These are phyloP conservation scores for Hypoxylon sp. DNA, from an alignment of 2,329 filamentous ascomycete species.

Conservation along the genomic window DNA sequence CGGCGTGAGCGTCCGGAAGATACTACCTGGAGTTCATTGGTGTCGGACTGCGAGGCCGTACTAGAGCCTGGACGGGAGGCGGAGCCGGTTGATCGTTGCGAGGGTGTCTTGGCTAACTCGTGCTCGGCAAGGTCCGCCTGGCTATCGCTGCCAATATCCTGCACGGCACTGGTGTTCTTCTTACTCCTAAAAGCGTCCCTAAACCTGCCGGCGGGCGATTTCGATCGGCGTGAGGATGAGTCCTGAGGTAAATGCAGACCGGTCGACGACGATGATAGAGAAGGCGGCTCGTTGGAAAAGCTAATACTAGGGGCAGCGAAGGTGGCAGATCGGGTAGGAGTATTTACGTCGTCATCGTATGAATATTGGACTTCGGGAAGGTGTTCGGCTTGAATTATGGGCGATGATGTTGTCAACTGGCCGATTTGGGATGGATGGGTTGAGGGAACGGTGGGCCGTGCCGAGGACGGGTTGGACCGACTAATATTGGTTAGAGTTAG, in stretches of 20 bases:
- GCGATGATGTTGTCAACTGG: constrained; percentile 76
- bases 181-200: constrained; percentile 76
- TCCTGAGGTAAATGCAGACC: constrained; percentile 57
- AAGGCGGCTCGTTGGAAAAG: constrained; percentile 51
- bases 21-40: constrained; percentile 41
- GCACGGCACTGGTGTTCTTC: constrained; percentile 59
- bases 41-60: constrained; percentile 39
- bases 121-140: constrained; percentile 44
- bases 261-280: constrained; percentile 50
- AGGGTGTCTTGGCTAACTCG: constrained; percentile 38
- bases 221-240: constrained; percentile 66
- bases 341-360: constrained; percentile 45
- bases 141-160: constrained; percentile 55
- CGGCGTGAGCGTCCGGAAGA: constrained; percentile 39
- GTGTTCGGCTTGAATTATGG: constrained; percentile 70
- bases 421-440: constrained; percentile 74
- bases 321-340: constrained; percentile 54
- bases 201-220: constrained; percentile 77
- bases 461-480: constrained; percentile 44
- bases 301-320: constrained; percentile 50
- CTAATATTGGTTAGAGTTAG: constrained; percentile 35
- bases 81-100: constrained; percentile 28
- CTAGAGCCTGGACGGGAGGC: constrained; percentile 40
- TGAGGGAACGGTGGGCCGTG: constrained; percentile 63
- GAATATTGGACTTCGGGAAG: constrained; percentile 58